Evolutionary conservation across 176 grass and related monocot genomes (phyloP).

Genomic region (Chrysopogon serrulatus): DNA sequence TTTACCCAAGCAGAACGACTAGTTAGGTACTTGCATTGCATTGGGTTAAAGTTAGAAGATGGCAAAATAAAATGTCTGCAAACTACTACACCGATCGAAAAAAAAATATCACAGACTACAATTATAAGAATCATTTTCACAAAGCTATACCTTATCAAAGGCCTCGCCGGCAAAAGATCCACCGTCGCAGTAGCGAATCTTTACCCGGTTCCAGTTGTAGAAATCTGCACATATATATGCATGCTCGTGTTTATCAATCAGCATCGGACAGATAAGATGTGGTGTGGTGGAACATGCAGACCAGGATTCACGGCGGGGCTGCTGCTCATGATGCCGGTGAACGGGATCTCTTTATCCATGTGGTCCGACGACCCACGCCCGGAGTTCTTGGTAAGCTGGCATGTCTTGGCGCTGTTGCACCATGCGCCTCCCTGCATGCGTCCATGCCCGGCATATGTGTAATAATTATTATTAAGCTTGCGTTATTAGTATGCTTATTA

Average conservation of each 20-base stretch:
- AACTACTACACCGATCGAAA: not conserved
- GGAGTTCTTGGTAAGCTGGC: slow-evolving; percentile 30
- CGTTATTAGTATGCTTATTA: not conserved
- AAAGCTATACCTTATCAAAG: slow-evolving; percentile 44
- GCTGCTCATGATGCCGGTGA: slow-evolving; percentile 66
- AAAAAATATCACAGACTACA: not conserved
- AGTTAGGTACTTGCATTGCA: too few species aligned
- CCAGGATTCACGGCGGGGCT: slow-evolving; percentile 53
- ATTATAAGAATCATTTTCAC: not conserved
- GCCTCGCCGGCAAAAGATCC: slow-evolving; percentile 71
- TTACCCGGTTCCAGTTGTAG: slow-evolving; percentile 85
- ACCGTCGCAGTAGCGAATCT: slow-evolving; percentile 78
- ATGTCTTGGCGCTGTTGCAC: slow-evolving; percentile 59
- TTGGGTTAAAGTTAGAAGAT: not conserved
- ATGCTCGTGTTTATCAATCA: too few species aligned
- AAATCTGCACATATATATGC: slow-evolving; percentile 43
- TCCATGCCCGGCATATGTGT: not conserved
- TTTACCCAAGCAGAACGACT: not conserved
- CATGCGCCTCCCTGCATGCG: slow-evolving; percentile 58
- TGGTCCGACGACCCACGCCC: slow-evolving; percentile 57
- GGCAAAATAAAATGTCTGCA: not conserved
- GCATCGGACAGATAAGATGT: not conserved
- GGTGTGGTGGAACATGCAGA: not conserved
- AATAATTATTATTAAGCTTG: too few species aligned
- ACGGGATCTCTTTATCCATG: slow-evolving; percentile 56